These are phyloP conservation scores for Phialophora tarda DNA, from an alignment of 2,329 filamentous ascomycete species.

Conservation along the genomic window DNA sequence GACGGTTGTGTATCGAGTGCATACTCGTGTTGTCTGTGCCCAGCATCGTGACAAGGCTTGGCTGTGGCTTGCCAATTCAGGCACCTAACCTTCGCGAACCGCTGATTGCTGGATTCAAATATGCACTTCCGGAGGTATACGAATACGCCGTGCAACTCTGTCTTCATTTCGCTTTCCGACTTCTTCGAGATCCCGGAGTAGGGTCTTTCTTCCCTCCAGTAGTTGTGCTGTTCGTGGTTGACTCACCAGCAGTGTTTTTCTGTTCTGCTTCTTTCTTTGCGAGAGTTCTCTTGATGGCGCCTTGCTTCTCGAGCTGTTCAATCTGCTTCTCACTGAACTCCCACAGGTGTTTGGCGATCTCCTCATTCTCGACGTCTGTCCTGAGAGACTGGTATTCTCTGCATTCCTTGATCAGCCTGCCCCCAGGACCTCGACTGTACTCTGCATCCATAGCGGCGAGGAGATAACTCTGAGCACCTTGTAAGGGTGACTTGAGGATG, in stretches of 20 bases:
- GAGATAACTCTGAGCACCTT: conserved; percentile 85
- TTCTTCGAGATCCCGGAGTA: conserved; percentile 49
- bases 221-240: conserved; percentile 32
- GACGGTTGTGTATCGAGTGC: neutral
- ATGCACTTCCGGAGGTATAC: neutral
- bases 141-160: conserved; percentile 10
- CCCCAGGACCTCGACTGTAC: conserved; percentile 68
- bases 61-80: conserved; percentile 20
- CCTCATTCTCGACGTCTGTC: conserved; percentile 77
- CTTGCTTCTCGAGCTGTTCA: conserved; percentile 78
- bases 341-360: conserved; percentile 84
- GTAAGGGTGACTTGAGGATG: conserved; percentile 79
- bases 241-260: conserved; percentile 28
- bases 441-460: conserved; percentile 82
- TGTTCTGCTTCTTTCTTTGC: conserved; percentile 59
- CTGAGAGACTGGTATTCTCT: conserved; percentile 73
- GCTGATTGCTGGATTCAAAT: conserved; percentile 4
- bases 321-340: conserved; percentile 85
- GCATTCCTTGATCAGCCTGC: conserved; percentile 86
- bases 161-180: conserved; percentile 44
- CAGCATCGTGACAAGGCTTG: conserved; percentile 10
- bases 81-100: conserved; percentile 10
- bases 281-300: conserved; percentile 66
- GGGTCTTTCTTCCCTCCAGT: conserved; percentile 39
- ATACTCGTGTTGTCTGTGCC: neutral